Percentiles rank a stretch among this genome's conserved stretches.
Conservation (phyloP, 139 green algal species). For the Coelastrella sp. region DNA sequence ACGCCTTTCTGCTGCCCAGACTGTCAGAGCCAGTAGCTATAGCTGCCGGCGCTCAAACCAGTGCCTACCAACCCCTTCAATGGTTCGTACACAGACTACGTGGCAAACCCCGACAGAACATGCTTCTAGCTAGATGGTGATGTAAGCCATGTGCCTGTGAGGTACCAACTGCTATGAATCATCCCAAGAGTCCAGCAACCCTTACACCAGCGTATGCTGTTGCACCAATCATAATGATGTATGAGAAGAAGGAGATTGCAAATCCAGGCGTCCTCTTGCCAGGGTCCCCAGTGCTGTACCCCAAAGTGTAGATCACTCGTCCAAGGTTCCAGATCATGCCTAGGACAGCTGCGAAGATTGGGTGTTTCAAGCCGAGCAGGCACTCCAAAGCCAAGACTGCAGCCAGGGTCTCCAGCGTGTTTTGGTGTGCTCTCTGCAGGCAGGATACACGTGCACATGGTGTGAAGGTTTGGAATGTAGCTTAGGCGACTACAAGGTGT, state of each 20-base stretch:
- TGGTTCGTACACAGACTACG: too few relatives aligned
- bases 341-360: background rate
- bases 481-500: background rate
- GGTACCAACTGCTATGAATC: background rate
- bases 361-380: conserved; percentile 24
- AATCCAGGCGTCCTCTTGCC: conserved; percentile 6
- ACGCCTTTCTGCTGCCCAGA: too few relatives aligned
- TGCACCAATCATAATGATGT: background rate
- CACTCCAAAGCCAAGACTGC: conserved; percentile 1
- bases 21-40: too few relatives aligned
- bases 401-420: conserved; percentile 39
- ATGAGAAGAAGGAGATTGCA: conserved; percentile 9
- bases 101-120: too few relatives aligned
- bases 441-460: background rate
- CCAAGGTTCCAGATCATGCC: conserved; percentile 24
- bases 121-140: too few relatives aligned
- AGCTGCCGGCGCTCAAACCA: too few relatives aligned
- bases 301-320: conserved; percentile 7
- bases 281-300: conserved; percentile 36
- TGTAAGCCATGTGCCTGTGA: too few relatives aligned
- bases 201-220: background rate
- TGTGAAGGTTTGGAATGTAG: too few relatives aligned
- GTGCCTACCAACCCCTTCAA: too few relatives aligned
- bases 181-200: conserved; percentile 14
- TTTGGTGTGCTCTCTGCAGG: conserved; percentile 28